Conservation (phyloP, 371 early-diverging fungal species). For the Apophysomyces ossiformis region DNA sequence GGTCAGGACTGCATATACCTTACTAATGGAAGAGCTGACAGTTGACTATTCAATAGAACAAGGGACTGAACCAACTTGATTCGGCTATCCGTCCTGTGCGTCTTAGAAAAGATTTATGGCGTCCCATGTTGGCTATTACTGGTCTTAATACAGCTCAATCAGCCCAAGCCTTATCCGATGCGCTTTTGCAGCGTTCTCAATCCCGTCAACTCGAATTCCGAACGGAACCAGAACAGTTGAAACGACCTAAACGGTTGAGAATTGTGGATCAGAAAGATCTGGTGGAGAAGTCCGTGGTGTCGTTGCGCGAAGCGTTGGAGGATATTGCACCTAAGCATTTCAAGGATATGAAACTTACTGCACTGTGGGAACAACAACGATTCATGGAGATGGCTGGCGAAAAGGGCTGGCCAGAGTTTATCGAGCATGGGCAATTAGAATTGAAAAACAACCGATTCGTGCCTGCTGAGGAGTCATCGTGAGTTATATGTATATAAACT, state of each 20-base stretch:
- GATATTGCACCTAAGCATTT: conserved; percentile 24
- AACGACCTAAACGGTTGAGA: conserved; percentile 54
- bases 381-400: conserved; percentile 48
- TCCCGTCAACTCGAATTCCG: conserved; percentile 41
- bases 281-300: conserved; percentile 41
- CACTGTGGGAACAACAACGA: conserved; percentile 54
- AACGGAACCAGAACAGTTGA: conserved; percentile 40
- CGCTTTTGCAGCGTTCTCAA: conserved; percentile 57
- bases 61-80: conserved; percentile 45
- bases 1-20: conserved; percentile 23
- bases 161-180: conserved; percentile 62
- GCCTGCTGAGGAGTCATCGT: background rate
- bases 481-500: background rate
- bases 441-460: conserved; percentile 52
- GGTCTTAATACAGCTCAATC: conserved; percentile 54
- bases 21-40: background rate
- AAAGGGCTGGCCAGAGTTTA: conserved; percentile 49
- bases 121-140: conserved; percentile 60
- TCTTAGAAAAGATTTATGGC: conserved; percentile 66
- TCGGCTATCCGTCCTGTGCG: conserved; percentile 42
- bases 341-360: conserved; percentile 34
- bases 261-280: conserved; percentile 42
- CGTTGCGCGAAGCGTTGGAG: conserved; percentile 50
- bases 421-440: conserved; percentile 52
- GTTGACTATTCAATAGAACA: conserved; percentile 38